Base-by-base conservation (phyloP, 106 monocot species). In the Acanthochlamys bracteata region DNA sequence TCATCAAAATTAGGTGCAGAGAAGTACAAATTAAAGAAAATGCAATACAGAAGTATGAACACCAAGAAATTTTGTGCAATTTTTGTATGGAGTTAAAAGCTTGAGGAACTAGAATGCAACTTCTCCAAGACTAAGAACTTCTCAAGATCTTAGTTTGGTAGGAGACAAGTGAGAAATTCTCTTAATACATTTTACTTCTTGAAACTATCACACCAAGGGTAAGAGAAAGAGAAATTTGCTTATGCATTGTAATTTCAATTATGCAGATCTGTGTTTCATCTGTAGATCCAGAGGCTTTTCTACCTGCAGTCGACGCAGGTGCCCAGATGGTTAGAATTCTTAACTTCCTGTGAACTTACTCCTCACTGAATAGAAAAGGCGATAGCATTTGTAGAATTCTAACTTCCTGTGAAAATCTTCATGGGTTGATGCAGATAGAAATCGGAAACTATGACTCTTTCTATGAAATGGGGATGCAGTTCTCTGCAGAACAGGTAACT, bases 361-460 rank as follows among this genome's bases (percentile, higher is more conserved):
- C 24, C 7, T 25, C 1, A 25, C 40, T 24, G 59, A 24, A 7
- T 0, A 4, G 0, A 1, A 4, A 7, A 59, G 13, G 25, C 26
- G 26, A 14, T 17, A 51, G 13, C 8, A 13, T 51, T 2, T n/a
- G 9, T 19, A 61, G 40, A 33, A 33, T 6, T 33, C 4, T 33
- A 33, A 33, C 4, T 33, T 33, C 26, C 20, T 59, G 7, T 69
- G 7, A 60, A 27, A 13, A 33, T 33, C 1, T 33, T 40, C n/a
- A 9, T 63, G 56, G n/a, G 2, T 53, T 6, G 12, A 62, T 74
- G 70, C 86, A 93, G 93, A 66, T 95, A 53, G 90, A 95, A 79
- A 90, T 95, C 53, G 94, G 94, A 70, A 95, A 95, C 47, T 95
- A 95, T 62, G 94, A 94, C 75, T 94, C 94, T 26, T 94, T 94